Evolutionary conservation across 441 rosid genomes (phyloP), one percentile per base, ranked within the genome.

Genomic region (Populus trichocarpa): DNA sequence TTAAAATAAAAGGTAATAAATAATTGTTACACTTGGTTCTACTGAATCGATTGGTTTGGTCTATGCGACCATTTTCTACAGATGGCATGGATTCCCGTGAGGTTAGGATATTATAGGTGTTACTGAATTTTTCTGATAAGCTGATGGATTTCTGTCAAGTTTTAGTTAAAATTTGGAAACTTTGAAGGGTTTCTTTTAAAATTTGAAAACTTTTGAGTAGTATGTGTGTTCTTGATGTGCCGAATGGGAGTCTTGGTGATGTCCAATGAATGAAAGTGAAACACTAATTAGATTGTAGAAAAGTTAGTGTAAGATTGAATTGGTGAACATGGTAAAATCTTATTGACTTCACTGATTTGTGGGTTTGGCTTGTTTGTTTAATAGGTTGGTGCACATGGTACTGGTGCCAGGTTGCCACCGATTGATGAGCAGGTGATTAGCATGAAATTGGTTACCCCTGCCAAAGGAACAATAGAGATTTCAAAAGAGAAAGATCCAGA

Each of bases 361-460:
- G 18, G 70, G 74, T n/a, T 66, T 63, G 42, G 32, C 73, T 71
- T 73, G 42, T 46, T 67, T 79, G 9, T 80, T 53, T 75, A 1
- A 77, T 81, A 95, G 98, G 97, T 96, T 75, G 99, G 98, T 71
- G 99, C 99, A 22, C 99, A 93, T 82, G 98, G 98, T 77, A 94
- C 98, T 14, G 98, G 99, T 80, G 98, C 98, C 78, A 88, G 88
- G 77, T 82, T 96, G 89, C 98, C 97, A 79, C 99, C 98, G 63
- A 90, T 96, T 77, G 99, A 96, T 70, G 99, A 94, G 83, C 98
- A 96, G 84, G 92, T 94, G 72, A 82, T 94, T 77, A 90, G 96
- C 83, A 86, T 94, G 96, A 94, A 93, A 81, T 80, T 94, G 85
- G 97, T 96, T n/a, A 96, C 99, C 84, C 98, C 98, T 87, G 92